Evolutionary conservation across 306 rosid genomes (phyloP), one percentile per base, ranked within the genome.

Genomic region (Gastrolobium villosum): DNA sequence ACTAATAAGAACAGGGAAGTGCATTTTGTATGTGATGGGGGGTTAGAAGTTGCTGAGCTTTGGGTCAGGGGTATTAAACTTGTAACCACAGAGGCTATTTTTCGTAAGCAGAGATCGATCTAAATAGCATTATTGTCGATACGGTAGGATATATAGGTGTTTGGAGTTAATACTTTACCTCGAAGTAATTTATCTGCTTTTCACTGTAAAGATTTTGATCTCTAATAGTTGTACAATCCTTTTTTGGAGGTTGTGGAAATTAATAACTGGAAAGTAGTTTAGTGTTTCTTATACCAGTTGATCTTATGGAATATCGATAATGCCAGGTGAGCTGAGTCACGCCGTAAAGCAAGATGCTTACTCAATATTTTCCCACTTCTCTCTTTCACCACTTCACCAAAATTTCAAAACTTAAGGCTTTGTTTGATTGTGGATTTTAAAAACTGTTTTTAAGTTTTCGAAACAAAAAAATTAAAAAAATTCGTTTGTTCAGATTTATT

Each of bases 21-120:
- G 81, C 99, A 90, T 86, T 94, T 94, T 70, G 91, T 87, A 32
- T 92, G 97, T 71, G 87, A 79, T 1, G 97, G 95, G 2, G 99
- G 97, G 1, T 62, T 65, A 65, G 97, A 92, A 82, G 82, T 44
- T 72, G 97, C 99, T 6, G 81, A 87, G 83, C 90, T 94, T 32
- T 94, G 97, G 97, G 97, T 92, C 62, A 90, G 98, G 65, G 98
- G 99, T 5, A 92, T 94, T 49, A 89, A 82, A 79, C 87, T 94
- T 67, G 85, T 92, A 56, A 88, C 93, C 2, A 83, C 52, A 80
- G 96, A 88, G 74, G 92, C 91, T 50, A 14, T 14, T 40, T 72
- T 73, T 70, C 78, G 72, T 39, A 68, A 79, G 80, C 49, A 30
- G 70, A 67, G 40, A 82, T 63, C 11, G n/a, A 53, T 46, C 30